These are phyloP conservation scores for Xylariales sp. DNA, from an alignment of 2,329 filamentous ascomycete genomes.

Conservation along the genomic window DNA sequence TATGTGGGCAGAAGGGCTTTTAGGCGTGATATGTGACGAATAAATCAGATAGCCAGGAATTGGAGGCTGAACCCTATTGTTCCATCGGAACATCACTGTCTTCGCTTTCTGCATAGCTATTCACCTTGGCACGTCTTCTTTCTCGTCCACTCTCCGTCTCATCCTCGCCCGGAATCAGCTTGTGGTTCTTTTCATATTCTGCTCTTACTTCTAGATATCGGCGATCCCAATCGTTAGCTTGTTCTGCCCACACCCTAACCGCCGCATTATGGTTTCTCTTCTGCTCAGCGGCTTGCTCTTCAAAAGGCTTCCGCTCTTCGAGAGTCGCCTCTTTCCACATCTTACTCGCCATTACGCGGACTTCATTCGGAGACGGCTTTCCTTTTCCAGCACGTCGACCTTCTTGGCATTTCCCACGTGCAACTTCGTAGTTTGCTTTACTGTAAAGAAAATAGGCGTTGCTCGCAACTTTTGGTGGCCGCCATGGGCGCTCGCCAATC, in stretches of 20 bases:
- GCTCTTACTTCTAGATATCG: conserved; percentile 67
- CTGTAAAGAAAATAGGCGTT: conserved; percentile 94
- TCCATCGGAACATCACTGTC: conserved; percentile 51
- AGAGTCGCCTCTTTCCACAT: conserved; percentile 87
- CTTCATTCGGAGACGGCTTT: conserved; percentile 79
- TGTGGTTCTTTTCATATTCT: conserved; percentile 65
- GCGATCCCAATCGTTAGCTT: conserved; percentile 77
- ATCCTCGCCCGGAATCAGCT: conserved; percentile 51
- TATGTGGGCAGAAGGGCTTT: background rate
- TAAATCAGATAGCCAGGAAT: background rate
- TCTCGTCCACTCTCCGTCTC: conserved; percentile 46
- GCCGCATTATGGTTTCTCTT: conserved; percentile 72
- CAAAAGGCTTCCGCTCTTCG: conserved; percentile 80
- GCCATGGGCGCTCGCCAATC: conserved; percentile 80
- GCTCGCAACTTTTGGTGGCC: conserved; percentile 77
- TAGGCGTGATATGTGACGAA: background rate
- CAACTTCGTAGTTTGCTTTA: conserved; percentile 77
- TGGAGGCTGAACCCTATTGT: conserved; percentile 19
- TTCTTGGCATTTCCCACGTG: conserved; percentile 70
- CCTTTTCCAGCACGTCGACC: conserved; percentile 72
- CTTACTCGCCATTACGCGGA: conserved; percentile 84
- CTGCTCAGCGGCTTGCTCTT: conserved; percentile 77
- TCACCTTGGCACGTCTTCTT: conserved; percentile 50
- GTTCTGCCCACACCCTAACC: conserved; percentile 68
- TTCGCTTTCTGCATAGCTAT: conserved; percentile 55